Evolutionary conservation across 345 rosid species (phyloP).

Genomic region (Camelina laxa): DNA sequence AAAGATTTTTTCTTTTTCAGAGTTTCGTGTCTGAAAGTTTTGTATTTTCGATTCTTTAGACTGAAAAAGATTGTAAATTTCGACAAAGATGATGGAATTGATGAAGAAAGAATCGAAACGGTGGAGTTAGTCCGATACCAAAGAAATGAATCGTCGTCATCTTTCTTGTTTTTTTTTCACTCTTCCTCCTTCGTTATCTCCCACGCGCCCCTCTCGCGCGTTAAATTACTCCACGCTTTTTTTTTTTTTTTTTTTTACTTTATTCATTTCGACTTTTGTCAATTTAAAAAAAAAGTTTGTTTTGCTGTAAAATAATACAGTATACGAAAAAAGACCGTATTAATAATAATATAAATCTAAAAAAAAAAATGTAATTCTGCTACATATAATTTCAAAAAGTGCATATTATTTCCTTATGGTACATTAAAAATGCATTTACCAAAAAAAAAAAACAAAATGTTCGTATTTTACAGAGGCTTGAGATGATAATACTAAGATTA

Average conservation of each 20-base stretch:
- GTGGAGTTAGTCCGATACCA: slow-evolving; percentile 13
- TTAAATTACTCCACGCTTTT: neutral
- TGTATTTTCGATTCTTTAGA: neutral
- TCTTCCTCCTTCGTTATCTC: slow-evolving; percentile 3
- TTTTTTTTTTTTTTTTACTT: neutral
- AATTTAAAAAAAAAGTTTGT: too few species aligned
- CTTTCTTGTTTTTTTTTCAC: slow-evolving; percentile 23
- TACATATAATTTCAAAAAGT: neutral
- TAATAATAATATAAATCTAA: neutral
- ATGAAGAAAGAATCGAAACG: neutral
- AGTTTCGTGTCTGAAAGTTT: neutral
- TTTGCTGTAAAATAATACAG: too few species aligned
- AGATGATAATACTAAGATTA: too few species aligned
- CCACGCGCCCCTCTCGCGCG: slow-evolving; percentile 33
- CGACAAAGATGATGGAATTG: neutral
- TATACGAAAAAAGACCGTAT: too few species aligned
- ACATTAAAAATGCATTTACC: neutral
- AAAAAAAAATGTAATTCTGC: neutral
- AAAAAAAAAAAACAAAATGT: neutral
- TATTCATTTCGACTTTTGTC: too few species aligned
- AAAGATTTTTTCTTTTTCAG: neutral
- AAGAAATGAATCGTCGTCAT: neutral
- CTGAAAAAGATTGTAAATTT: neutral
- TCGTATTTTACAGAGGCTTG: too few species aligned
- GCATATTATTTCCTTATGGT: neutral